Base-by-base conservation (phyloP, 192 early-diverging fungal species). In the Powellomyces hirtus region DNA sequence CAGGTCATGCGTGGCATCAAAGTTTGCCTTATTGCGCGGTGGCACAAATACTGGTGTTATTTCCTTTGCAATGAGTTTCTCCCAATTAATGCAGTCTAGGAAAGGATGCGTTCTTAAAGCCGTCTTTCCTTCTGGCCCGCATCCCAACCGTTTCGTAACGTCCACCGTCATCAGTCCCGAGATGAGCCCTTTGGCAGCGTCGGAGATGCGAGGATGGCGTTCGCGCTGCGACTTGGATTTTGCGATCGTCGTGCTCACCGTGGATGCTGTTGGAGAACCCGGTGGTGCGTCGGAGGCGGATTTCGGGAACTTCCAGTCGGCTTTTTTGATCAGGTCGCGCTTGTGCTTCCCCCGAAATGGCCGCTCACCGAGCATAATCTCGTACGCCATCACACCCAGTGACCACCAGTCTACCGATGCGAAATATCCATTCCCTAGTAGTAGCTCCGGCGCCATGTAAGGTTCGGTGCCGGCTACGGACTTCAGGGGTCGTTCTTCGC, bases 321-420 rank as follows among this genome's bases (percentile, higher is more conserved):
- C 72, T 20, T 45, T 70, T 38, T 75, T 74, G 49, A 75, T 75
- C 5, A 71, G 57, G 20, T 78, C 76, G 0, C 68, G 34, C 31
- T 73, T 78, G 37, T 75, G 45, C 53, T 63, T 75, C 4, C 71
- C 66, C 26, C 70, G 65, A 26, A 78, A 78, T 18, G 76, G 76
- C 18, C 72, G 66, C 45, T 84, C 77, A 18, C 89, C 90, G 69
- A 89, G 92, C 27, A 95, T 72, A 46, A 89, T 86, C 75, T 98
- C 96, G 78, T 91, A 97, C 71, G 94, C 84, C 30, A 92, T 82
- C 1, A 97, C 88, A 14, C 96, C 96, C 29, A 97, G 67, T 24
- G 89, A 89, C 96, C 96, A 98, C 93, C 94, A 98, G 75, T 98
- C 96, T 11, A 96, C 91, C 37, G 85, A 87, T 24, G 84, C 81